Evolutionary conservation across 305 asterid genomes (phyloP).

Genomic region (Caryopteris hybrid): DNA sequence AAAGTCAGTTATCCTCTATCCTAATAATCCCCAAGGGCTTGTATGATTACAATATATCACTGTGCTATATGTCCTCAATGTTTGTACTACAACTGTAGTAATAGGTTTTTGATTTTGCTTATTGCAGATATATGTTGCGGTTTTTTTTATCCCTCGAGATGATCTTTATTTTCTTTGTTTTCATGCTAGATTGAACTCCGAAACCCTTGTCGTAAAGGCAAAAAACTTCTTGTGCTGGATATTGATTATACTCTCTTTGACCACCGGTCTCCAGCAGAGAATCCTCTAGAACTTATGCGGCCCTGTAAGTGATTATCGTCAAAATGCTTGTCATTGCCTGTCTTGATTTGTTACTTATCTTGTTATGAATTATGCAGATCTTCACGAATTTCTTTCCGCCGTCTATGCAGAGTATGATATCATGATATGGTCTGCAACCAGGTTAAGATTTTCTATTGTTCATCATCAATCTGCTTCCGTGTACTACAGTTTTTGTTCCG

Average conservation of each 20-base stretch:
- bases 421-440: conserved; percentile 97
- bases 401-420: conserved; percentile 90
- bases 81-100: not conserved
- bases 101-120: not conserved
- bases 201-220: conserved; percentile 89
- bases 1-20: conserved; percentile 43
- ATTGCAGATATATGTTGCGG: not conserved
- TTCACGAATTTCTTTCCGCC: conserved; percentile 91
- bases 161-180: conserved; percentile 13
- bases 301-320: conserved; percentile 61
- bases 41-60: conserved; percentile 2
- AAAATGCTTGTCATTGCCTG: conserved; percentile 1
- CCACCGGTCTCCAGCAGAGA: conserved; percentile 93
- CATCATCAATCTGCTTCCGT: not conserved
- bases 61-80: conserved; percentile 1
- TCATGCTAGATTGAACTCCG: conserved; percentile 65
- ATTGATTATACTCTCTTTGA: conserved; percentile 93
- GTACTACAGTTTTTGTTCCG: not conserved
- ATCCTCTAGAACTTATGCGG: conserved; percentile 87
- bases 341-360: conserved; percentile 10
- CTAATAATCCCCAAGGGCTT: not conserved
- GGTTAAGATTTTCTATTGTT: conserved; percentile 29
- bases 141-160: not conserved
- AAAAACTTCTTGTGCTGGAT: conserved; percentile 89
- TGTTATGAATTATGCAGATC: conserved; percentile 52